A percentile compares a stretch with the other conserved stretches of the same genome.
These are phyloP conservation scores for Leishmania guyanensis DNA, from an alignment of 208 protist genomes.

Conservation along the genomic window DNA sequence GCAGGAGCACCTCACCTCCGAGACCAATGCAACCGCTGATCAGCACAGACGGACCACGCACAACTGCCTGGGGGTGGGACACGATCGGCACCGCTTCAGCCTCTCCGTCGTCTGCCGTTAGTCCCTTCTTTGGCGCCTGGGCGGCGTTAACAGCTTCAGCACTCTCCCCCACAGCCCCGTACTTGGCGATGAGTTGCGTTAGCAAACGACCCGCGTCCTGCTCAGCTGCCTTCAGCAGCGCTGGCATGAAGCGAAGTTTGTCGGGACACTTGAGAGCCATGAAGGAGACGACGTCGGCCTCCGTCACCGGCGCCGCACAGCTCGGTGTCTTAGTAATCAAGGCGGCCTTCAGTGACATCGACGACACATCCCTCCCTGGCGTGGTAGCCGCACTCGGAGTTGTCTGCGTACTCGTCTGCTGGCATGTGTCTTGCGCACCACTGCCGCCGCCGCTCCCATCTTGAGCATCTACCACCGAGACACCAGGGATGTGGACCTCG, in stretches of 20 bases:
- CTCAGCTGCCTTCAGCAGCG: slow-evolving; percentile 45
- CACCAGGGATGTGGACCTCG: slow-evolving; percentile 6
- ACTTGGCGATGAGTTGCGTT: slow-evolving; percentile 55
- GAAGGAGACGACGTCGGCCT: slow-evolving; percentile 38
- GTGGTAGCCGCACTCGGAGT: background rate
- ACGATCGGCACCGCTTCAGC: background rate
- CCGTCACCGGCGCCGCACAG: slow-evolving; percentile 6
- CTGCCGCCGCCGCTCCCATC: background rate
- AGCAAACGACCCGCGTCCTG: slow-evolving; percentile 45
- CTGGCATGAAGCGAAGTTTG: slow-evolving; percentile 57
- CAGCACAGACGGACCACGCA: slow-evolving; percentile 10
- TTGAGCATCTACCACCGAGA: background rate
- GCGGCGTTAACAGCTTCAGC: background rate
- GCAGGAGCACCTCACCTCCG: slow-evolving; percentile 37
- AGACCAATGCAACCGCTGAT: slow-evolving; percentile 29
- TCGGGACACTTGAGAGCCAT: slow-evolving; percentile 59
- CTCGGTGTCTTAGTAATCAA: background rate
- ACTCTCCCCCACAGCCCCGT: slow-evolving; percentile 37
- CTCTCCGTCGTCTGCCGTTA: background rate
- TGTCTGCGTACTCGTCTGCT: background rate
- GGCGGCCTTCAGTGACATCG: background rate
- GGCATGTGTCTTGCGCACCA: background rate
- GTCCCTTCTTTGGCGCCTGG: background rate
- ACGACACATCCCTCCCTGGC: background rate
- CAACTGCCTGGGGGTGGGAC: background rate